Evolutionary conservation across 495 filamentous ascomycete genomes (phyloP), one percentile per base, ranked within the genome.

Genomic region (Xylaria sp.): DNA sequence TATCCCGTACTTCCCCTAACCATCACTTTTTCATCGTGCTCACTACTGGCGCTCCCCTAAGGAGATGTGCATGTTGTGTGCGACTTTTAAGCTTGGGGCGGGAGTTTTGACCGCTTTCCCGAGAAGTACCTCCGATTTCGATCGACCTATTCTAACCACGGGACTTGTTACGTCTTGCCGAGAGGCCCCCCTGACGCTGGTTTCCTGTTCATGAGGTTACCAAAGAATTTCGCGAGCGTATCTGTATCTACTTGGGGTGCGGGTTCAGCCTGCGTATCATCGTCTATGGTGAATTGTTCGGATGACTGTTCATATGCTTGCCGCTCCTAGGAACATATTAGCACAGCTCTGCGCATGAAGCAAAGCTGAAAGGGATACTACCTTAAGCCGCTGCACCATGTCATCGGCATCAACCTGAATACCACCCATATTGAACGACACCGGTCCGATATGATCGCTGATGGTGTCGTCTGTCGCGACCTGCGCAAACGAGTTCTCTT

Each of bases 341-440:
- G 68, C 31, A n/a, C 29, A 61, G 44, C 17, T 57, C 50, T 29
- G 1, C 19, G 5, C 7, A 1, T 41, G 12, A 50, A 63, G 17
- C 29, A 21, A 29, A 43, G 46, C 26, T 55, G 15, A 35, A 58
- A 63, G 12, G 59, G 35, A 41, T 40, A 76, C 83, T 82, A 96
- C 94, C 88, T 93, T 93, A 57, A 97, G 85, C 77, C 92, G 89
- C 78, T 94, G 92, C 61, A 97, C 80, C 92, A 97, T 96, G 72
- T 97, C 96, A 75, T 98, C 95, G 11, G 94, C 94, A 81, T 98
- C 94, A 11, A 98, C 93, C 77, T 98, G 95, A 67, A 98, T 97
- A 68, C 95, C 95, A 26, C 95, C 95, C 87, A 97, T 93, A 76
- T 98, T 98, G 80, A 97, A 97, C 74, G 98, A 94, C 70, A 97